A percentile compares a stretch with the other conserved stretches of the same genome.
These are phyloP conservation scores for Entamoeba moshkovskii DNA, from an alignment of 208 protist genomes.

Conservation along the genomic window DNA sequence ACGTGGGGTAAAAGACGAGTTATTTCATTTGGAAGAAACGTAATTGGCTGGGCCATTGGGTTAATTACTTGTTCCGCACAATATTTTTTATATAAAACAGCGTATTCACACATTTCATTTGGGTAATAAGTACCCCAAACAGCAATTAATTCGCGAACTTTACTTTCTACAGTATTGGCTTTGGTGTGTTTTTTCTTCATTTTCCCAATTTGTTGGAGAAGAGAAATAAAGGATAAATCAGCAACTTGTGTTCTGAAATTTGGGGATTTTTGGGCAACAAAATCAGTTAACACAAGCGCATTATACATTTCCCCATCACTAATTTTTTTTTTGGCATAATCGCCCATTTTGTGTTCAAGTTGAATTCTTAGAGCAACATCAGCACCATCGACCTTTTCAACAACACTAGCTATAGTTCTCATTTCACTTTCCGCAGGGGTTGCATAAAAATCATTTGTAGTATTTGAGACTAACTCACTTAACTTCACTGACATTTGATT, in stretches of 20 bases:
- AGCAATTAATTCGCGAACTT: neutral
- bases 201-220: neutral
- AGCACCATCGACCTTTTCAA: neutral
- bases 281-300: neutral
- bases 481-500: neutral
- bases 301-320: neutral
- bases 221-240: neutral
- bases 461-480: neutral
- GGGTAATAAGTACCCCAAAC: neutral
- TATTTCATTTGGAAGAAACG: neutral
- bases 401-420: neutral
- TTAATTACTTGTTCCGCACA: neutral
- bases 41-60: neutral
- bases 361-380: neutral
- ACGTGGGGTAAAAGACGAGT: neutral
- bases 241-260: neutral
- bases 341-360: neutral
- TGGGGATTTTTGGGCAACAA: neutral
- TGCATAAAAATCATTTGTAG: neutral
- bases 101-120: neutral
- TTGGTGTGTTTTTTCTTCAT: neutral
- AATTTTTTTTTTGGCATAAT: neutral
- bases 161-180: neutral
- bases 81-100: neutral
- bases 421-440: neutral